Evolutionary conservation across 305 asterid species (phyloP), one percentile per base, ranked within the genome.

Genomic region (Stenogyne calaminthoides): DNA sequence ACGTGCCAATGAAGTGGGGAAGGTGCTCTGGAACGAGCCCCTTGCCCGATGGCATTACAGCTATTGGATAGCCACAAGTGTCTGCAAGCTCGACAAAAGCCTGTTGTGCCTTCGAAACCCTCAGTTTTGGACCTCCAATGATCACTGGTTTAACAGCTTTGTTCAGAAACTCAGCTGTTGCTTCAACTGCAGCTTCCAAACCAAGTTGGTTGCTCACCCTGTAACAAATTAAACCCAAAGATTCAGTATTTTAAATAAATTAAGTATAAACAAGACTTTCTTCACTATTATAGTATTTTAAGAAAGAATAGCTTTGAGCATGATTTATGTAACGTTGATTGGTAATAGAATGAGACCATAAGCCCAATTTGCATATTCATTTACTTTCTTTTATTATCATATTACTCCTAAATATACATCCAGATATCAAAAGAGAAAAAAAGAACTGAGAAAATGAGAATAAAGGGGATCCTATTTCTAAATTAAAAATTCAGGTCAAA

Each of bases 151-250:
- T 85, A 9, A 85, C 84, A 0, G 89, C 87, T 72, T 81, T 85
- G 83, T 85, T 83, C n/a, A 85, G 84, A 75, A 85, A 85, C 69
- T 81, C 87, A 0, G 89, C 89, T 5, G 89, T 37, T 55, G 87
- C 89, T 76, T 85, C 87, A 2, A 85, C 87, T 40, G 89, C 89
- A 37, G 87, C 84, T 74, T 83, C 87, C 16, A 85, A 34, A 22
- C 82, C 86, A 54, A 74, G 75, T 18, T 81, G 83, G 64, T 85
- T 85, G 81, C 86, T 85, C 4, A 72, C 65, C 64, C 87, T 85
- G 79, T 37, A 32, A 46, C 19, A 80, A 58, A n/a, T 34, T 64
- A 51, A 51, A 39, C 49, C 7, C 1, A 4, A 19, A 64, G 68
- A 15, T 18, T 40, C 32, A 46, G 68, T 32, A 32, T 32, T 32